Base-by-base conservation (phyloP, 2,329 filamentous ascomycete species). In the Pseudogymnoascus sp. region DNA sequence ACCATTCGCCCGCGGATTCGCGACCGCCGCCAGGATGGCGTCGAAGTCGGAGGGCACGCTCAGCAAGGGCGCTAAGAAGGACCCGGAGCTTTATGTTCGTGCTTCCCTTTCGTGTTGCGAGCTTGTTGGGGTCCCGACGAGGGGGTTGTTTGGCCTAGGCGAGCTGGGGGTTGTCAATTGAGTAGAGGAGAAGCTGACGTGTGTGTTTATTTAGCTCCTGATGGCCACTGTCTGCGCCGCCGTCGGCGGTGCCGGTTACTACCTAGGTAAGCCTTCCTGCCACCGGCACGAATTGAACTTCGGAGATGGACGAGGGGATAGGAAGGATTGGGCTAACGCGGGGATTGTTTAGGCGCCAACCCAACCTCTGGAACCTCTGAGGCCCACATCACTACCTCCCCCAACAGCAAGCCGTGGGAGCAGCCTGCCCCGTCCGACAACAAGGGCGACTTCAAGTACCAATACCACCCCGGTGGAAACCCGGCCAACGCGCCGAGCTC, bases 201-300 rank as follows among this genome's bases (percentile, higher is more conserved):
- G 8, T 9, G 27, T 55, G 48, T 59, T 69, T 61, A 72, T 25
- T 27, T 59, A 97, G 94, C 86, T 97, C 73, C 89, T 99, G 68
- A 84, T 92, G 67, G 90, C 86, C 73, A 87, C 97, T 76, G 96
- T 97, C 91, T 87, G 89, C 71, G 87, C 88, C 75, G 89, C 91
- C 71, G 89, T 97, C 73, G 87, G 87, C 73, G 86, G 94, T 71
- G 93, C 91, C 69, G 93, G 93, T 75, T 96, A 87, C 86, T 91
- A 92, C 80, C 90, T 94, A 72, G 89, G 89, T 90, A 83, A 38
- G 15, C 59, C 21, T 60, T 63, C 63, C 51, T 58, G 38, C 39
- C 29, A 63, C 61, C 58, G 29, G 8, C n/a, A 31, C 59, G 13
- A 15, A 35, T 44, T 33, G 44, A 51, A 51, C 8, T 17, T 1